phyloP scores from a whole-genome alignment of 441 rosid species.

The Geranium incanum region DNA sequence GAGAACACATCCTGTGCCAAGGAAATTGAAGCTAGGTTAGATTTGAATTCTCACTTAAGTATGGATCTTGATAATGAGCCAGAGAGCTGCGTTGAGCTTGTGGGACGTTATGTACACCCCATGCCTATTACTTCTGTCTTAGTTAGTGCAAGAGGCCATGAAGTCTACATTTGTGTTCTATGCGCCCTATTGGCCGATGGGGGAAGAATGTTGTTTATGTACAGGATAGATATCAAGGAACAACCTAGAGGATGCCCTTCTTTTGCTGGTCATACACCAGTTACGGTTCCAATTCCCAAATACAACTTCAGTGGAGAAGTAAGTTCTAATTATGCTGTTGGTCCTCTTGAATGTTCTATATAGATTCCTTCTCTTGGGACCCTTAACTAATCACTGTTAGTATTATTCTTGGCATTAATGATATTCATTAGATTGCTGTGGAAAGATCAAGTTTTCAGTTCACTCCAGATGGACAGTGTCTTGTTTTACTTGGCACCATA shows the following conservation, averaged over 20 bases:
- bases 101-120: constrained; percentile 78
- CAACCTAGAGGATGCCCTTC: constrained; percentile 58
- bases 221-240: constrained; percentile 48
- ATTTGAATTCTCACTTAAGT: constrained; percentile 30
- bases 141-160: constrained; percentile 43
- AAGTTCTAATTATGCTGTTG: constrained; percentile 21
- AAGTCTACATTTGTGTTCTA: constrained; percentile 49
- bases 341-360: constrained; percentile 11
- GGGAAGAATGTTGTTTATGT: constrained; percentile 50
- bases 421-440: constrained; percentile 38
- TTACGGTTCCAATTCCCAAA: constrained; percentile 38
- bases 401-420: constrained; percentile 10
- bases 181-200: constrained; percentile 45
- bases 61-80: constrained; percentile 38
- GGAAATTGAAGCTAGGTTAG: constrained; percentile 31
- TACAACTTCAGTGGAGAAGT: constrained; percentile 41
- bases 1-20: constrained; percentile 20
- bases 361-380: constrained; percentile 12
- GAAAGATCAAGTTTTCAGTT: constrained; percentile 58
- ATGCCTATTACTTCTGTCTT: constrained; percentile 49
- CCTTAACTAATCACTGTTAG: constrained; percentile 16
- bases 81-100: constrained; percentile 36
- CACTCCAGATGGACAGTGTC: constrained; percentile 63
- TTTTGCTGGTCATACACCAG: constrained; percentile 55
- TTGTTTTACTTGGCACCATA: constrained; percentile 52